A percentile compares a stretch with the other conserved stretches of the same genome.
phyloP scores from a whole-genome alignment of 139 green algal genomes.

The Trebouxia sp. region DNA sequence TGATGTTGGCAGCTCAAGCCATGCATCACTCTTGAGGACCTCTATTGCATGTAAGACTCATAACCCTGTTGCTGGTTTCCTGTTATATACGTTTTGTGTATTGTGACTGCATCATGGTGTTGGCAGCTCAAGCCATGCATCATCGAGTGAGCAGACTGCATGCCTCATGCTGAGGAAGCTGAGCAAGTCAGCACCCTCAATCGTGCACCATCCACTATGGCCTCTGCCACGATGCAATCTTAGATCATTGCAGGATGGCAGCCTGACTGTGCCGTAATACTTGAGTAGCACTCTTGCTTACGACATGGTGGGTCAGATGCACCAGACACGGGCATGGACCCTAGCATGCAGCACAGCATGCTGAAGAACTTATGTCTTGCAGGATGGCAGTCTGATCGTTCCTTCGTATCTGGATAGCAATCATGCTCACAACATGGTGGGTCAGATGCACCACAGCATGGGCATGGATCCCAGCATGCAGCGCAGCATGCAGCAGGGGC shows the following conservation, averaged over 20 bases:
- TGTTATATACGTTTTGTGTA: too few species aligned
- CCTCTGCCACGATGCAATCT: too few species aligned
- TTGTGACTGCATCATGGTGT: slow-evolving; percentile 34
- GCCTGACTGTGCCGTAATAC: neutral
- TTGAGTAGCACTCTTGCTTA: neutral
- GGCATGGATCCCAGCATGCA: neutral
- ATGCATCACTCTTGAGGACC: too few species aligned
- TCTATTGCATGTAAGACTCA: too few species aligned
- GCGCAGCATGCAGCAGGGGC: neutral
- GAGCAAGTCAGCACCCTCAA: neutral
- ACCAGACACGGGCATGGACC: neutral
- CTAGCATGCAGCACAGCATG: neutral
- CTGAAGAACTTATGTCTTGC: too few species aligned
- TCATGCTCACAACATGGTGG: too few species aligned
- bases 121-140: slow-evolving; percentile 24
- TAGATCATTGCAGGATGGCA: slow-evolving; percentile 7
- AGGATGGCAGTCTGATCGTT: too few species aligned
- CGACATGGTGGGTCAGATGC: neutral
- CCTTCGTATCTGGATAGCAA: too few species aligned
- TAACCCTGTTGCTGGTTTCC: too few species aligned
- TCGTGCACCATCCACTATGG: too few species aligned
- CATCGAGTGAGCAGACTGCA: neutral
- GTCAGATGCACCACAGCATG: neutral
- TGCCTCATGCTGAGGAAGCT: neutral
- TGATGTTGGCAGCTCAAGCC: too few species aligned